Conservation (phyloP, 2,329 filamentous ascomycete species). For the Rhynchosporium secalis region DNA sequence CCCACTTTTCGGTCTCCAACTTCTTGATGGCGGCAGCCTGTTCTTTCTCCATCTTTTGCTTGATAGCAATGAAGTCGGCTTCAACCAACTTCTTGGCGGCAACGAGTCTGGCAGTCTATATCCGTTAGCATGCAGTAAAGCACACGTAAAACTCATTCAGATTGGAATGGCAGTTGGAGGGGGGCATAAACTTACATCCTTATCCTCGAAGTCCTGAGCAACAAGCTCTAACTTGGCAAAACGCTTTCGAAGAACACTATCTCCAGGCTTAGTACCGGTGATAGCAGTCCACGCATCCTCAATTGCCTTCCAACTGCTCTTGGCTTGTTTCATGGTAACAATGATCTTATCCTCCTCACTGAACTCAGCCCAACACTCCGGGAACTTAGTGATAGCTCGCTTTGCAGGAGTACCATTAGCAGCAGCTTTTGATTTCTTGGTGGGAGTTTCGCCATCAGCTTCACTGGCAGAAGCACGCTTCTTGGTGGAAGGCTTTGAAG, state of each 20-base stretch:
- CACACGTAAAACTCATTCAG: too few relatives aligned
- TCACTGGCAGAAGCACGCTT: constrained; percentile 18
- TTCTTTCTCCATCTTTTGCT: constrained; percentile 1
- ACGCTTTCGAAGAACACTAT: constrained; percentile 19
- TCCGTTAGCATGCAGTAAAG: background rate
- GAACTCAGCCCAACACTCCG: constrained; percentile 21
- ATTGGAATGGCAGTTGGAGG: background rate
- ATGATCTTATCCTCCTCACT: constrained; percentile 19
- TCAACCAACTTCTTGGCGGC: constrained; percentile 14
- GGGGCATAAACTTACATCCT: constrained; percentile 20
- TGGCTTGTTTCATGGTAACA: constrained; percentile 16
- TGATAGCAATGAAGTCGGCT: background rate
- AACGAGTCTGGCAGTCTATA: constrained; percentile 16
- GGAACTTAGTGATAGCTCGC: constrained; percentile 2
- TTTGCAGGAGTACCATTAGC: constrained; percentile 9
- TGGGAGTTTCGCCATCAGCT: constrained; percentile 13
- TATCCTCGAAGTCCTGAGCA: constrained; percentile 17
- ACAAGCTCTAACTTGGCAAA: constrained; percentile 15
- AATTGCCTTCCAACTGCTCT: constrained; percentile 16
- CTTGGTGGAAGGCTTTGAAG: constrained; percentile 12
- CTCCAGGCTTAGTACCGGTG: constrained; percentile 12
- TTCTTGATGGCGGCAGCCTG: constrained; percentile 11
- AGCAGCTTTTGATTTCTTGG: constrained; percentile 21
- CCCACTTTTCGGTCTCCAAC: constrained; percentile 18
- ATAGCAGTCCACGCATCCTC: constrained; percentile 18